These are phyloP conservation scores for Moesziomyces globuligerus DNA, from an alignment of 1,284 basidiomycete species.

Conservation along the genomic window DNA sequence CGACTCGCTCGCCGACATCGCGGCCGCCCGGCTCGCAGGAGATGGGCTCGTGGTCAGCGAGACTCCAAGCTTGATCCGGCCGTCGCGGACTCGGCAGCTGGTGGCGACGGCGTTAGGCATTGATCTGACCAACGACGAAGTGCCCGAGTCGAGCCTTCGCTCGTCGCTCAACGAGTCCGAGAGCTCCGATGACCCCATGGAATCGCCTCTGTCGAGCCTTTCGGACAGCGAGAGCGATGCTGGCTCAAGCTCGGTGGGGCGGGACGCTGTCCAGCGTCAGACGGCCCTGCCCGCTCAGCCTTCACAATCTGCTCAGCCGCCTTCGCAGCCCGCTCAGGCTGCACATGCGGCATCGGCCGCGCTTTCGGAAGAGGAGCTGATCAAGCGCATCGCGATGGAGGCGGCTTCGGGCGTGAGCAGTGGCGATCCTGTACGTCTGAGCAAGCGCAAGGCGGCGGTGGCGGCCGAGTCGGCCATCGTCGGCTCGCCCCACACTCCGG, in stretches of 20 bases:
- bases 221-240: constrained; percentile 22
- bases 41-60: constrained; percentile 7
- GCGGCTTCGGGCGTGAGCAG: constrained; percentile 25
- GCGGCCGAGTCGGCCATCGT: constrained; percentile 39
- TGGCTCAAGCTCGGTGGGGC: not conserved
- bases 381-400: constrained; percentile 28
- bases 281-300: not conserved
- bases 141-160: constrained; percentile 44
- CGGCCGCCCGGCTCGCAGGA: constrained; percentile 21
- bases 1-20: constrained; percentile 45
- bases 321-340: not conserved
- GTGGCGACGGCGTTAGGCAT: constrained; percentile 36
- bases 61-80: constrained; percentile 10
- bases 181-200: constrained; percentile 1
- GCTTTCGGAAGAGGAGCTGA: constrained; percentile 30
- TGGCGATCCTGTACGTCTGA: constrained; percentile 28
- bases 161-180: constrained; percentile 15
- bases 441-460: constrained; percentile 45
- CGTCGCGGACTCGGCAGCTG: constrained; percentile 35
- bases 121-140: constrained; percentile 33
- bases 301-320: not conserved
- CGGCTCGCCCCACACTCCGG: constrained; percentile 12
- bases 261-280: not conserved
- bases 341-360: not conserved
- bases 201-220: constrained; percentile 37